phyloP scores from a whole-genome alignment of 805 yeast species.

The Wilhelminamyces savonicus region DNA sequence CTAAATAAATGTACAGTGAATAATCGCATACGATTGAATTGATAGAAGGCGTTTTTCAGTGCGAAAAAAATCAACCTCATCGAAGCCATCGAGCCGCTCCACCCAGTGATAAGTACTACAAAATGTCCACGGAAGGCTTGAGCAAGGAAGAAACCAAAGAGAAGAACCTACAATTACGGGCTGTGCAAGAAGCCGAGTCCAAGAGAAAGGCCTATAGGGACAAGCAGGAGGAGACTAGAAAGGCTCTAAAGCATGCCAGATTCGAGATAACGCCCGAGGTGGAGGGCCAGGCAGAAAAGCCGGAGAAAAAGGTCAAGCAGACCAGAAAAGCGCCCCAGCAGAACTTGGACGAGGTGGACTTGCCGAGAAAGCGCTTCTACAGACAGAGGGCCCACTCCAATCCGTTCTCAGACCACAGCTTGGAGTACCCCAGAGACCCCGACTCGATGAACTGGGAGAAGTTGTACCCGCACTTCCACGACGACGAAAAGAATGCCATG shows the following conservation, averaged over 20 bases:
- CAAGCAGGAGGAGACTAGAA: slow-evolving; percentile 38
- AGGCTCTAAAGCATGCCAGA: slow-evolving; percentile 39
- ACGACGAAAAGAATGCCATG: slow-evolving; percentile 36
- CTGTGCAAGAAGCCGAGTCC: too few species aligned
- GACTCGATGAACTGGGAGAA: slow-evolving; percentile 81
- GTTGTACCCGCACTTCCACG: slow-evolving; percentile 59
- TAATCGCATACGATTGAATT: too few species aligned
- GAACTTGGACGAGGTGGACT: slow-evolving; percentile 36
- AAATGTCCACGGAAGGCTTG: too few species aligned
- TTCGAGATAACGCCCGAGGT: slow-evolving; percentile 27
- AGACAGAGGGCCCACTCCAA: slow-evolving; percentile 97
- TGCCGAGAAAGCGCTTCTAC: slow-evolving; percentile 83
- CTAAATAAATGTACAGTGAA: too few species aligned
- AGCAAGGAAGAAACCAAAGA: too few species aligned
- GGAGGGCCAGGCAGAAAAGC: slow-evolving; percentile 12
- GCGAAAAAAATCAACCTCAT: too few species aligned
- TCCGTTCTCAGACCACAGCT: slow-evolving; percentile 91
- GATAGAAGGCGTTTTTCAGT: too few species aligned
- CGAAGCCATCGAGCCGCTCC: too few species aligned
- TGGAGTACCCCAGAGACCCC: slow-evolving; percentile 83
- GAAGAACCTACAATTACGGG: too few species aligned
- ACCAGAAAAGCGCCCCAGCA: slow-evolving; percentile 14
- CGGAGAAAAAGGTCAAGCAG: too few species aligned
- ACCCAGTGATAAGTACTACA: too few species aligned
- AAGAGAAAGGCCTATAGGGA: slow-evolving; percentile 47